Base-by-base conservation (phyloP, 352 stramenopile genomes). In the Globisporangium spinosum region DNA sequence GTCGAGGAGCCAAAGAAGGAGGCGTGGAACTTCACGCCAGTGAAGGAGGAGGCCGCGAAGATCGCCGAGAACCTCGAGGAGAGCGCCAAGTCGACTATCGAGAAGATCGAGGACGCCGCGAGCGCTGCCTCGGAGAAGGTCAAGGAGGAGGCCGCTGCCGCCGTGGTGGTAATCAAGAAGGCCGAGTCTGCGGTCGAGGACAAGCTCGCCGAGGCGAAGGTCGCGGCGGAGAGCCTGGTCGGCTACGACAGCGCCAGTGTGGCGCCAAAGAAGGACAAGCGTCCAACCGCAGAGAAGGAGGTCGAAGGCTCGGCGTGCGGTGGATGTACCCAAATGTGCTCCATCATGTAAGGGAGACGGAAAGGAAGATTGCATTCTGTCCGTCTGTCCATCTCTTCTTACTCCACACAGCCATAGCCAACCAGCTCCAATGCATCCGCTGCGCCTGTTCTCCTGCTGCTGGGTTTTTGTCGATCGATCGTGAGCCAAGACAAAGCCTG, bases 211-310 rank as follows among this genome's bases (percentile, higher is more conserved):
- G 72, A 83, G 62, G 76, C 81, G 68, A 78, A 85, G 65, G 68
- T 79, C 56, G 74, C 67, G 69, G 63, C 83, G 61, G 77, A 85
- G 80, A 78, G 69, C 67, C 72, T 89, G 13, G 80, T 89, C 65
- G 78, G 82, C 59, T 92, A 92, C 80, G 78, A 87, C 65, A 89
- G 87, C 65, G 79, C 84, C 59, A 92, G 83, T 49, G 77, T 92
- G 29, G 76, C 74, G 43, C 25, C 55, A 1, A 74, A 82, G 61
- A 85, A 88, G 77, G 75, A 85, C 43, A 59, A 51, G 10, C 62
- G 69, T 10, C 56, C 73, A n/a, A 77, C 58, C 29, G 53, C 61
- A 47, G 67, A 87, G 66, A 75, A 82, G 73, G 80, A 83, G 65
- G 73, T 85, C 51, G 82, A 83, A 32, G 70, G 71, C 3, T 79